A percentile compares a stretch with the other conserved stretches of the same genome.
phyloP scores from a whole-genome alignment of 768 basidiomycete genomes.

The Calvatia gigantea region DNA sequence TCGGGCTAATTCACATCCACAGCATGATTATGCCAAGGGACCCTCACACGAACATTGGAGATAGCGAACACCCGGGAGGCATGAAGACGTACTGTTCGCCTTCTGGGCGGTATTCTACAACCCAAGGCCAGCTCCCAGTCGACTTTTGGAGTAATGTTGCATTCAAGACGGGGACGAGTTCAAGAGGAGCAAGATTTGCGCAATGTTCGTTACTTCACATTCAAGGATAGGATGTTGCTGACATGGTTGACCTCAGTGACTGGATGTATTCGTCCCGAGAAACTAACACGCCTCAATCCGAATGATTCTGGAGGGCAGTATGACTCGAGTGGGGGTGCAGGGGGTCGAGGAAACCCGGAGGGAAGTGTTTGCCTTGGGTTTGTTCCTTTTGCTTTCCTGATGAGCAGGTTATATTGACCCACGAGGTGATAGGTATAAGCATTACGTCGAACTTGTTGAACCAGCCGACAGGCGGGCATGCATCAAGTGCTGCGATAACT shows the following conservation, averaged over 20 bases:
- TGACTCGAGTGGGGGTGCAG: constrained; percentile 51
- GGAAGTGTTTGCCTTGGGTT: constrained; percentile 51
- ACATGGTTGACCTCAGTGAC: constrained; percentile 35
- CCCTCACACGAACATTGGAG: constrained; percentile 51
- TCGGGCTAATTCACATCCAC: too few species aligned
- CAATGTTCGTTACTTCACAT: constrained; percentile 32
- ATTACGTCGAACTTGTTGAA: constrained; percentile 58
- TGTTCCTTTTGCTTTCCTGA: constrained; percentile 11
- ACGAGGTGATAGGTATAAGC: constrained; percentile 38
- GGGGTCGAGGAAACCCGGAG: constrained; percentile 47
- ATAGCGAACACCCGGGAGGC: constrained; percentile 52
- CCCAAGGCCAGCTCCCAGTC: constrained; percentile 42
- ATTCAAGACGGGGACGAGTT: constrained; percentile 39
- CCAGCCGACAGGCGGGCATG: constrained; percentile 49
- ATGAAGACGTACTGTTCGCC: constrained; percentile 53
- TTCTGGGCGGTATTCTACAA: constrained; percentile 31
- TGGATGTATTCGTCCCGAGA: constrained; percentile 46
- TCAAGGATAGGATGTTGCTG: not conserved
- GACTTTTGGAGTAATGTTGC: constrained; percentile 51
- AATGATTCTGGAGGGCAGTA: constrained; percentile 54
- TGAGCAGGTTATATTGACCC: constrained; percentile 10
- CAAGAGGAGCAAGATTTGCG: constrained; percentile 37
- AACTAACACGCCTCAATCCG: constrained; percentile 41
- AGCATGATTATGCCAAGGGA: constrained; percentile 24
- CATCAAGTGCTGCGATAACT: constrained; percentile 55